These are phyloP conservation scores for Puccinia horiana DNA, from an alignment of 1,284 basidiomycete species.

Conservation along the genomic window DNA sequence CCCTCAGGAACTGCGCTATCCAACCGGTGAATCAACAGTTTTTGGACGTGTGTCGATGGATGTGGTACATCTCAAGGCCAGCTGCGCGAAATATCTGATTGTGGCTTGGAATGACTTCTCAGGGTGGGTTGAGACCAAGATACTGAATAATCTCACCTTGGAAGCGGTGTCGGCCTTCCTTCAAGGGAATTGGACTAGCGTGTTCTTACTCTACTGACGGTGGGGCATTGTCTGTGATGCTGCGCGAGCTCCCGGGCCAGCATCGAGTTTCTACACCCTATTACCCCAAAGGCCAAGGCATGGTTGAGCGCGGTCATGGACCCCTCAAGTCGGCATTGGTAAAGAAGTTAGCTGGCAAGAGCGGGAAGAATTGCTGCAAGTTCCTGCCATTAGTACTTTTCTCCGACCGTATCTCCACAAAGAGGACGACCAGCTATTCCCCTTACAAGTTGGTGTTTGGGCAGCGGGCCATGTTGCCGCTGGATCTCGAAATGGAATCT, in stretches of 20 bases:
- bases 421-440: slow-evolving; percentile 2
- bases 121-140: slow-evolving; percentile 33
- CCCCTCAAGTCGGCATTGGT: background rate
- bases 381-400: slow-evolving; percentile 20
- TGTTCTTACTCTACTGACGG: background rate
- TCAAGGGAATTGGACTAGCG: background rate
- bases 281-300: slow-evolving; percentile 30
- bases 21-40: background rate
- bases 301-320: slow-evolving; percentile 29
- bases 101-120: slow-evolving; percentile 44
- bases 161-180: slow-evolving; percentile 24
- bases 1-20: background rate
- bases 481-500: background rate
- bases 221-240: too few relatives aligned
- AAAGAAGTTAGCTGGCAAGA: background rate
- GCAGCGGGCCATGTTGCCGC: background rate
- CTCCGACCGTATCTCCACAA: slow-evolving; percentile 17
- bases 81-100: slow-evolving; percentile 19
- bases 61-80: slow-evolving; percentile 24
- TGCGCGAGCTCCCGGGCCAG: background rate
- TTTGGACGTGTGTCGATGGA: slow-evolving; percentile 16
- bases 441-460: slow-evolving; percentile 26
- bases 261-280: slow-evolving; percentile 2
- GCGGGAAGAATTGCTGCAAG: background rate
- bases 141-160: background rate